phyloP scores from a whole-genome alignment of 257 asterid species.

The Scutellaria barbata region DNA sequence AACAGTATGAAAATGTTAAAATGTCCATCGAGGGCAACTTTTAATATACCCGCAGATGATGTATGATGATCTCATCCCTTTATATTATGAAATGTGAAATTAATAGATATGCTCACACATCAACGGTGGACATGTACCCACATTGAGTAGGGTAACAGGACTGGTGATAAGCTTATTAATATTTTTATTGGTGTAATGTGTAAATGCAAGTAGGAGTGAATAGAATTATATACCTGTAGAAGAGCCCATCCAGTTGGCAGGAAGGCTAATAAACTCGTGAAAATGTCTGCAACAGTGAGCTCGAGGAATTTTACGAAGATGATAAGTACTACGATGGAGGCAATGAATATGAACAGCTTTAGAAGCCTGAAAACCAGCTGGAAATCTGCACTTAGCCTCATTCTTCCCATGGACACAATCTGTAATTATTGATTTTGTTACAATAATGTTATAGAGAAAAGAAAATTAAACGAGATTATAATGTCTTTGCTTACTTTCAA shows the following conservation, averaged over 20 bases:
- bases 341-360: conserved; percentile 70
- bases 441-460: neutral
- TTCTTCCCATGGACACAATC: conserved; percentile 91
- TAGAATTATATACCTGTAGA: conserved; percentile 51
- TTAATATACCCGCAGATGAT: no score
- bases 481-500: conserved; percentile 56
- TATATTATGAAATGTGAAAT: no score
- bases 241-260: conserved; percentile 96
- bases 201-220: neutral
- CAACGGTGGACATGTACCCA: no score
- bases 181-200: neutral
- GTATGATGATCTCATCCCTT: no score
- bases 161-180: no score
- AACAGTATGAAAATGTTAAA: no score
- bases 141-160: no score
- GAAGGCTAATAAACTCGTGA: conserved; percentile 80
- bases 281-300: conserved; percentile 75
- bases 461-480: neutral
- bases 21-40: no score
- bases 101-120: no score
- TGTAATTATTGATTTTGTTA: conserved; percentile 32
- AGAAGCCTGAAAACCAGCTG: conserved; percentile 93
- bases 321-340: conserved; percentile 54
- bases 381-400: conserved; percentile 87
- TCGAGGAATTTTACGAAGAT: conserved; percentile 62